These are phyloP conservation scores for Leccinum broughii DNA, from an alignment of 768 basidiomycete species.

Conservation along the genomic window DNA sequence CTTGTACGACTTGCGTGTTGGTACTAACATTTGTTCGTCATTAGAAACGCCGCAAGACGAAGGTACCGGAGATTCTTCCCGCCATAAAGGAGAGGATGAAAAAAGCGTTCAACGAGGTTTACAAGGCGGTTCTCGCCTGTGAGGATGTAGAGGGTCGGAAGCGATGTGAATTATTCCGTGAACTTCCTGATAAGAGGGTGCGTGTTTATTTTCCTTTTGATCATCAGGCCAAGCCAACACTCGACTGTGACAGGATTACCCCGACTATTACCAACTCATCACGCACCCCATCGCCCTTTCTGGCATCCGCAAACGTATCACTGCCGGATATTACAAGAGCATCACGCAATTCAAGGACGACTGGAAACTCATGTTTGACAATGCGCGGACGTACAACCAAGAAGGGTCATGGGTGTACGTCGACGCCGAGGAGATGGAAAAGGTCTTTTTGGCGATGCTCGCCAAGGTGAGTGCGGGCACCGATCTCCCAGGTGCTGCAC, in stretches of 20 bases:
- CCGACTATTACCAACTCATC: conserved; percentile 92
- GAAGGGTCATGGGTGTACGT: conserved; percentile 95
- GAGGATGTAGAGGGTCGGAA: conserved; percentile 74
- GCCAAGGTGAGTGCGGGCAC: conserved; percentile 62
- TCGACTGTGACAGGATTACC: conserved; percentile 63
- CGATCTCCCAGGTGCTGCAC: conserved; percentile 73
- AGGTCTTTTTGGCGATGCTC: conserved; percentile 75
- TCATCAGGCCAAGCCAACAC: conserved; percentile 13
- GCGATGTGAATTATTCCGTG: conserved; percentile 85
- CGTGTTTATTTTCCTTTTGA: conserved; percentile 17
- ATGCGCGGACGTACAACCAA: conserved; percentile 91
- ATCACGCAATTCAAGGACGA: conserved; percentile 73
- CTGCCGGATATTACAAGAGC: conserved; percentile 67
- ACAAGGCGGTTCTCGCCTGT: conserved; percentile 70
- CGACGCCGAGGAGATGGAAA: conserved; percentile 94
- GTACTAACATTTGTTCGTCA: conserved; percentile 3
- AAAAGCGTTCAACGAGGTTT: conserved; percentile 75
- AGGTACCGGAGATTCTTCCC: conserved; percentile 55
- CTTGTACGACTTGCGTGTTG: background rate
- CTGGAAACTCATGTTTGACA: conserved; percentile 90
- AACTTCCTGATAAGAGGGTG: conserved; percentile 79
- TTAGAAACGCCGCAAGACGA: conserved; percentile 87
- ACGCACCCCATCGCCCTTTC: conserved; percentile 84
- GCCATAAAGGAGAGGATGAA: conserved; percentile 76
- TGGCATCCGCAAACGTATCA: conserved; percentile 77